phyloP scores from a whole-genome alignment of 202 grass and related monocot genomes.

The Panicum virgatum region DNA sequence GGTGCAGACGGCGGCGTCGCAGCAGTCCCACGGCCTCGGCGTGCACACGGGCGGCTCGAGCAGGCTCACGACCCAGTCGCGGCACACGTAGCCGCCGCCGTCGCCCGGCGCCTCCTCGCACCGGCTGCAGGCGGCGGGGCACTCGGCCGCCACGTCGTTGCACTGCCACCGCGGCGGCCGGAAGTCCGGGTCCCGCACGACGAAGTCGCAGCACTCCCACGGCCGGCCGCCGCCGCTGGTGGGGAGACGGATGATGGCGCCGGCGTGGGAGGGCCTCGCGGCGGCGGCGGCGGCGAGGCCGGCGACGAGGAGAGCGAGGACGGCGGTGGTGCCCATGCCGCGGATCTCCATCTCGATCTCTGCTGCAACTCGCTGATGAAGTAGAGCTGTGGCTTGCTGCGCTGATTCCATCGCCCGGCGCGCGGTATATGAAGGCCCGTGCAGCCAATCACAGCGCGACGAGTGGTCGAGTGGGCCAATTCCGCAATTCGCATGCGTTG shows the following conservation, averaged over 20 bases:
- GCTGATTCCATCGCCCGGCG: not conserved
- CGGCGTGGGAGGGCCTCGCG: not conserved
- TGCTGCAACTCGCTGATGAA: not conserved
- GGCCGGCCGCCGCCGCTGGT: not conserved
- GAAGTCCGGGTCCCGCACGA: not conserved
- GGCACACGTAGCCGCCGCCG: not conserved
- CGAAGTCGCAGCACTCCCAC: not conserved
- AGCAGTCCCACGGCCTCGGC: constrained; percentile 14
- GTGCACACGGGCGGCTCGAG: not conserved
- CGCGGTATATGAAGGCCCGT: not conserved
- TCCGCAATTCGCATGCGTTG: too few species aligned
- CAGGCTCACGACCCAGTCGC: not conserved
- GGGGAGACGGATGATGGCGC: not conserved
- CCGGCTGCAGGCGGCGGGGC: not conserved
- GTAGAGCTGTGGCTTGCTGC: not conserved
- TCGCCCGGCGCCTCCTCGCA: not conserved
- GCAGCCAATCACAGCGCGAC: not conserved
- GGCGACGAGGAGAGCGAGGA: not conserved
- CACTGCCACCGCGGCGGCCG: not conserved
- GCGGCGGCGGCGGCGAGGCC: not conserved
- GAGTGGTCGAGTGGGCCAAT: not conserved
- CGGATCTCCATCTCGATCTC: not conserved
- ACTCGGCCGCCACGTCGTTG: not conserved
- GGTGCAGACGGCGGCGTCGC: not conserved
- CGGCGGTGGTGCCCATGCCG: not conserved